Evolutionary conservation across 371 early-diverging fungal genomes (phyloP).

Genomic region (Rhizopus sp.): DNA sequence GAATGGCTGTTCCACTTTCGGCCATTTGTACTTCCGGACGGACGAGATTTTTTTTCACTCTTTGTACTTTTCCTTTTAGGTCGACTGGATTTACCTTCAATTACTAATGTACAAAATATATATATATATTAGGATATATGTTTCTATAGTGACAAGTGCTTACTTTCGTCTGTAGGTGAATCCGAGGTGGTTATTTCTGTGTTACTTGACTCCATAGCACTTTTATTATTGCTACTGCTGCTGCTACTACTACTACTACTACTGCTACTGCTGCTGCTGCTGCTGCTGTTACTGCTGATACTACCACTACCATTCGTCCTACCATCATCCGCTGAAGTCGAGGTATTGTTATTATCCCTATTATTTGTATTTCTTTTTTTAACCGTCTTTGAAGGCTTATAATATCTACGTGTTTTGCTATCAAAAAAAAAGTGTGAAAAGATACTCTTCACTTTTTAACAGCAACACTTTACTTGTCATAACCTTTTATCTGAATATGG

Average conservation of each 20-base stretch:
- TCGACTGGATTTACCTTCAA: slow-evolving; percentile 12
- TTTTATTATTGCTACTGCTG: neutral
- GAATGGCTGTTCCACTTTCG: slow-evolving; percentile 5
- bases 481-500: slow-evolving; percentile 26
- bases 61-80: slow-evolving; percentile 6
- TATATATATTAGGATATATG: no score
- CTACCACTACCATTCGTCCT: neutral
- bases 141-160: no score
- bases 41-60: slow-evolving; percentile 16
- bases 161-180: slow-evolving; percentile 2
- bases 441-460: neutral
- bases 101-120: no score
- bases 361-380: slow-evolving; percentile 39
- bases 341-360: slow-evolving; percentile 53
- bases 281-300: slow-evolving; percentile 5
- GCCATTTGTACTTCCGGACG: slow-evolving; percentile 6
- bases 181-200: slow-evolving; percentile 4
- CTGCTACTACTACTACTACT: no score
- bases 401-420: slow-evolving; percentile 33
- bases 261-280: slow-evolving; percentile 4
- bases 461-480: neutral
- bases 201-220: slow-evolving; percentile 4
- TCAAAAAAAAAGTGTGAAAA: neutral
- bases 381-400: slow-evolving; percentile 12
- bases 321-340: slow-evolving; percentile 51